Conservation (phyloP, 495 filamentous ascomycete species). For the Penicillium pancosmium region DNA sequence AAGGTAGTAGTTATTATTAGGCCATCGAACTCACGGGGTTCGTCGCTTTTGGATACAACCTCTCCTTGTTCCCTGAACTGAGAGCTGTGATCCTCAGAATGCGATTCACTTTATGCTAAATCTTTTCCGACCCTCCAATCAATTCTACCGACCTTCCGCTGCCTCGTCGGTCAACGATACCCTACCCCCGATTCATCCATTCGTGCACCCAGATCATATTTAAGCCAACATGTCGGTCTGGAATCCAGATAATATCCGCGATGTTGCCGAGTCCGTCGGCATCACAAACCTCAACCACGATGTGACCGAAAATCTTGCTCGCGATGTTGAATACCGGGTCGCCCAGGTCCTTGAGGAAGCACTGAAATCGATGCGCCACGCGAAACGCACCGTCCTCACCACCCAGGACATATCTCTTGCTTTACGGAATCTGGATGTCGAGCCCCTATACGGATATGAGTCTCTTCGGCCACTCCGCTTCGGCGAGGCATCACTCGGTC, state of each 20-base stretch:
- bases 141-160: not conserved
- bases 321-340: constrained; percentile 93
- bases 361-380: constrained; percentile 90
- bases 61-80: not conserved
- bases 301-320: constrained; percentile 77
- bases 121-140: not conserved
- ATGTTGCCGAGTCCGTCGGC: constrained; percentile 94
- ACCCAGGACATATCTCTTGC: constrained; percentile 87
- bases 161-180: constrained; percentile 3
- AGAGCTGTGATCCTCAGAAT: constrained; percentile 16
- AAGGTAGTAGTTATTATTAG: not conserved
- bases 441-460: constrained; percentile 95
- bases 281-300: constrained; percentile 79
- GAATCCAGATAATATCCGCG: constrained; percentile 93
- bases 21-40: not conserved
- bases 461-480: constrained; percentile 82
- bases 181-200: constrained; percentile 6
- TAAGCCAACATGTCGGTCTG: constrained; percentile 63
- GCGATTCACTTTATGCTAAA: constrained; percentile 13
- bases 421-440: constrained; percentile 81
- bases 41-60: not conserved
- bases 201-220: constrained; percentile 1
- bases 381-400: constrained; percentile 76
- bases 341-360: constrained; percentile 91
- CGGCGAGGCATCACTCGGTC: constrained; percentile 90